Percentiles rank a stretch among this genome's conserved stretches.
phyloP scores from a whole-genome alignment of 202 grass and related monocot species.

The Setaria viridis region DNA sequence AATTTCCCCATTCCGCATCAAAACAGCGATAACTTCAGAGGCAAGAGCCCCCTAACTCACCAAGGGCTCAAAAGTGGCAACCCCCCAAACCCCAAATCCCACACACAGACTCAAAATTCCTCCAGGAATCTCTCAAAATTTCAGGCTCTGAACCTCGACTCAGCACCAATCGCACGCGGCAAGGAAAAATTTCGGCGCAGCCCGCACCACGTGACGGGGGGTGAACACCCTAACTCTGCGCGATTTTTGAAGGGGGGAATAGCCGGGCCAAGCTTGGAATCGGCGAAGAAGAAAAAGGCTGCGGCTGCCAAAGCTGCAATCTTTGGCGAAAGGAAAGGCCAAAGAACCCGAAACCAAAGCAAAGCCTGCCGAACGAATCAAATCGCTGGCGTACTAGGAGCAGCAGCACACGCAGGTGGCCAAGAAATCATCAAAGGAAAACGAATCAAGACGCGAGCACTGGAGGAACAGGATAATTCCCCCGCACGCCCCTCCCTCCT shows the following conservation, averaged over 20 bases:
- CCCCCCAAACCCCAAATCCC: slow-evolving; percentile 43
- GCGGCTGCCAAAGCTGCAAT: slow-evolving; percentile 69
- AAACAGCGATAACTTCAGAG: slow-evolving; percentile 30
- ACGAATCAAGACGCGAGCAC: slow-evolving; percentile 42
- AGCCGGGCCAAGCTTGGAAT: slow-evolving; percentile 49
- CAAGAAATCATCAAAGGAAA: slow-evolving; percentile 45
- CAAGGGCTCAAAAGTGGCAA: slow-evolving; percentile 46
- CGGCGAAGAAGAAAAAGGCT: slow-evolving; percentile 32
- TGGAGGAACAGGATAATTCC: slow-evolving; percentile 39
- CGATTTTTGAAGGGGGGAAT: slow-evolving; percentile 49
- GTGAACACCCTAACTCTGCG: slow-evolving; percentile 21
- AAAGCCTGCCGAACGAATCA: slow-evolving; percentile 58
- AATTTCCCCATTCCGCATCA: slow-evolving; percentile 46
- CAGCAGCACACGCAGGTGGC: slow-evolving; percentile 19
- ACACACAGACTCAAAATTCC: slow-evolving; percentile 37
- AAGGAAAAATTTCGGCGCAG: slow-evolving; percentile 30
- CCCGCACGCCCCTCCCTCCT: not conserved
- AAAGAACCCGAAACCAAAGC: slow-evolving; percentile 44
- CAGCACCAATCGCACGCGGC: slow-evolving; percentile 36
- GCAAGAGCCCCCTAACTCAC: slow-evolving; percentile 21
- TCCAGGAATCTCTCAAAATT: slow-evolving; percentile 42
- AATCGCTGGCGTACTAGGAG: slow-evolving; percentile 18
- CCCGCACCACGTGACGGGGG: not conserved
- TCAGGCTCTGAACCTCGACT: slow-evolving; percentile 30
- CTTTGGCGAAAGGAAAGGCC: slow-evolving; percentile 56